A percentile compares a stretch with the other conserved stretches of the same genome.
Conservation (phyloP, 2,329 filamentous ascomycete species). For the Thielaviopsis musarum region DNA sequence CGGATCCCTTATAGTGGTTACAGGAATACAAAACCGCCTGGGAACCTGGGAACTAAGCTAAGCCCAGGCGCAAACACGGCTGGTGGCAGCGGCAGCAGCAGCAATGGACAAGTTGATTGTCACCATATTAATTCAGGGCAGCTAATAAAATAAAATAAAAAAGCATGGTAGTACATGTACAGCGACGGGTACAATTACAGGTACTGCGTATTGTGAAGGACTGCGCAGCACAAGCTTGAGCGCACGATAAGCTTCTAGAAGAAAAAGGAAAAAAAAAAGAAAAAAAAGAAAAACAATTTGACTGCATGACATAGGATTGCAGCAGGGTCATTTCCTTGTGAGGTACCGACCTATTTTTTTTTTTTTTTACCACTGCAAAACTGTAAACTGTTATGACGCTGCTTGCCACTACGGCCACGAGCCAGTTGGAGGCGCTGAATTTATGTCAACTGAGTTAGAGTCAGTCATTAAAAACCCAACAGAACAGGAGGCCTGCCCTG, state of each 20-base stretch:
- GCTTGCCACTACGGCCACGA: not conserved
- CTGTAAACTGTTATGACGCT: not conserved
- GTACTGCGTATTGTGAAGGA: not conserved
- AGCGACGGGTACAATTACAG: no score
- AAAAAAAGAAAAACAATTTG: not conserved
- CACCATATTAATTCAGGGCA: no score
- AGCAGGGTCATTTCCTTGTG: not conserved
- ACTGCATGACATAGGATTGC: not conserved
- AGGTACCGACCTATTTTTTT: no score
- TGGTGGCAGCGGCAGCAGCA: no score
- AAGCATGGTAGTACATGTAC: no score
- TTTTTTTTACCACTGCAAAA: not conserved
- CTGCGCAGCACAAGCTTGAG: not conserved
- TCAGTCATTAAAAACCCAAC: not conserved
- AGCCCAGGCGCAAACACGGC: no score
- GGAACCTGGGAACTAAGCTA: no score
- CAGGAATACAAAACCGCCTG: no score
- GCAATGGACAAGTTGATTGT: no score
- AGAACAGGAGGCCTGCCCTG: not conserved
- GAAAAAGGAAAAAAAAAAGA: not conserved
- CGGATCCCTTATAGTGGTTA: no score
- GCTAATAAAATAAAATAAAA: no score
- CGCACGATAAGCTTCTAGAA: slow-evolving; percentile 2
- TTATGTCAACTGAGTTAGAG: not conserved
- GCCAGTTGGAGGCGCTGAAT: not conserved